phyloP scores from a whole-genome alignment of 768 basidiomycete genomes.

The Rhizopogon sp. region DNA sequence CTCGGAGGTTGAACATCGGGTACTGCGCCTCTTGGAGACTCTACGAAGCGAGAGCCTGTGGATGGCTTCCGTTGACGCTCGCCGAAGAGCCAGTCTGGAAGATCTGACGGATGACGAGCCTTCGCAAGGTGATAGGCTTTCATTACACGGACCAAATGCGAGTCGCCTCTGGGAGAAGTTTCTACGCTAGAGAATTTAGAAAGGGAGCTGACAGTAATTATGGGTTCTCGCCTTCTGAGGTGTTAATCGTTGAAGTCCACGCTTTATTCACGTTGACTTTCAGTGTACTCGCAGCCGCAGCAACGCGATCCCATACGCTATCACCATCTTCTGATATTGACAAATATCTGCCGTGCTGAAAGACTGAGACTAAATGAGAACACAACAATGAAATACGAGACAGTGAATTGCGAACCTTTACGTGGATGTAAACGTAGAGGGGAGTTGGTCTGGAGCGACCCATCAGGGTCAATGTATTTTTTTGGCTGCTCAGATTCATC shows the following conservation, averaged over 20 bases:
- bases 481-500: conserved; percentile 22
- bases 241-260: conserved; percentile 41
- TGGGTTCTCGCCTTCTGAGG: conserved; percentile 34
- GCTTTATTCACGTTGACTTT: conserved; percentile 56
- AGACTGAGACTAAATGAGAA: background rate
- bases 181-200: conserved; percentile 21
- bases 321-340: conserved; percentile 31
- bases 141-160: conserved; percentile 58
- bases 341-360: background rate
- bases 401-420: background rate
- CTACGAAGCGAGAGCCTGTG: conserved; percentile 9
- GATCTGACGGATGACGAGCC: conserved; percentile 49
- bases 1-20: conserved; percentile 11
- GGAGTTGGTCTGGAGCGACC: background rate
- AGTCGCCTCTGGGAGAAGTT: conserved; percentile 52
- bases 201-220: background rate
- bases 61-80: conserved; percentile 43
- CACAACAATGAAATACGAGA: background rate
- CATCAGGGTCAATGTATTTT: background rate
- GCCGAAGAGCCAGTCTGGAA: conserved; percentile 64
- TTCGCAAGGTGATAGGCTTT: conserved; percentile 64
- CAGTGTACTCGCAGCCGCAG: conserved; percentile 44
- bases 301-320: conserved; percentile 53
- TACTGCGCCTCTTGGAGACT: background rate
- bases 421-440: background rate